Percentiles rank a stretch among this genome's conserved stretches.
These are phyloP conservation scores for Delonix regia DNA, from an alignment of 306 rosid species.

Conservation along the genomic window DNA sequence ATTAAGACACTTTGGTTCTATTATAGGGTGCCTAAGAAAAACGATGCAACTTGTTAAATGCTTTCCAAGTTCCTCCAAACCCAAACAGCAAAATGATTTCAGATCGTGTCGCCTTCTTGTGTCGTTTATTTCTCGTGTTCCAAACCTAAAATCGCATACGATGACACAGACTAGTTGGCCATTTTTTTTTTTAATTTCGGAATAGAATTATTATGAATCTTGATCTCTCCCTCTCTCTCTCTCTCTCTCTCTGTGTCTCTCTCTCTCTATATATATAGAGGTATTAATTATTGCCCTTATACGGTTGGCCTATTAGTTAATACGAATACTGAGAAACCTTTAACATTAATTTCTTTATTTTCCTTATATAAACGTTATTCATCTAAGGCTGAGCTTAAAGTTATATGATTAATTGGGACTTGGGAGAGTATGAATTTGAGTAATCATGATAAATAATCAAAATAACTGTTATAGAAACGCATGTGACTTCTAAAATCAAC, in stretches of 20 bases:
- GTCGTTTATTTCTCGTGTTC: conserved; percentile 29
- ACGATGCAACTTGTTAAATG: conserved; percentile 14
- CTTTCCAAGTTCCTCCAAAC: conserved; percentile 25
- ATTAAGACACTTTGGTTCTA: conserved; percentile 5
- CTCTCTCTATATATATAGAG: neutral
- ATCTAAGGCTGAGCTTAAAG: neutral
- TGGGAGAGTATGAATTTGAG: neutral
- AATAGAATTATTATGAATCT: neutral
- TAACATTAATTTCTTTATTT: neutral
- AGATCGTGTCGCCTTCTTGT: conserved; percentile 18
- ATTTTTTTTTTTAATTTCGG: neutral
- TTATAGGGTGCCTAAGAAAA: neutral
- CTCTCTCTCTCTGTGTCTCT: too few relatives aligned
- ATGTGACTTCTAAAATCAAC: neutral
- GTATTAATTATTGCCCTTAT: neutral
- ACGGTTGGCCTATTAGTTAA: neutral
- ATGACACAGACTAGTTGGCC: conserved; percentile 4
- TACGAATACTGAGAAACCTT: neutral
- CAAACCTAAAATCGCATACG: too few relatives aligned
- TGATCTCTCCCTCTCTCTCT: too few relatives aligned
- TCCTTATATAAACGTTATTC: neutral
- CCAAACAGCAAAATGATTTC: conserved; percentile 13
- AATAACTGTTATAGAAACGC: too few relatives aligned
- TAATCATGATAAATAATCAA: too few relatives aligned
- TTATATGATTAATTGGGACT: neutral